Conservation (phyloP, 495 filamentous ascomycete genomes). For the Penicillium ucsense region DNA sequence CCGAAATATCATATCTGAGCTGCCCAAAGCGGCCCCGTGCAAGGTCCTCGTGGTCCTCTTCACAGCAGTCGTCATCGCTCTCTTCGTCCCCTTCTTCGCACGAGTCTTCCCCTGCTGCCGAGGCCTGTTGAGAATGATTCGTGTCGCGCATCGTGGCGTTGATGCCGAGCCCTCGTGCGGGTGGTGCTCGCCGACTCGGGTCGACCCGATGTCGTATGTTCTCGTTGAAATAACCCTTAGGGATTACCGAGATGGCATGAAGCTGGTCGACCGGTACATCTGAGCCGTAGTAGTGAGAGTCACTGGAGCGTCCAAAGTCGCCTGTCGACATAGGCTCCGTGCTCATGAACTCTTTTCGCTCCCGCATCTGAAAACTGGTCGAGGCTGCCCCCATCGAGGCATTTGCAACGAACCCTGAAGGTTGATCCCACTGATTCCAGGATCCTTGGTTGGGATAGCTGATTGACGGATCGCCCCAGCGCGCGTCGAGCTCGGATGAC, state of each 20-base stretch:
- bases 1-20: too few species aligned
- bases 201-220: conserved; percentile 17
- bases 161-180: conserved; percentile 6
- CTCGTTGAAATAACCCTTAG: conserved; percentile 32
- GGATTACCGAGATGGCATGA: conserved; percentile 12
- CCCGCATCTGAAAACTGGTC: neutral
- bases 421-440: conserved; percentile 31
- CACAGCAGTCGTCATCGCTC: conserved; percentile 3
- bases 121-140: conserved; percentile 1
- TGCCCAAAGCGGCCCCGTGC: too few species aligned
- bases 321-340: neutral
- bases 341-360: conserved; percentile 5
- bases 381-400: neutral
- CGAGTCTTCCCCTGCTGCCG: conserved; percentile 10
- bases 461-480: conserved; percentile 36
- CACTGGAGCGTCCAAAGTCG: neutral
- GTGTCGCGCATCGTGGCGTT: neutral
- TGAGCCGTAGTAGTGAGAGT: conserved; percentile 1
- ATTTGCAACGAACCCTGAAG: conserved; percentile 11
- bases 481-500: conserved; percentile 31
- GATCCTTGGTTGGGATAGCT: conserved; percentile 34
- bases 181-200: conserved; percentile 1
- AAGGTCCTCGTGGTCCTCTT: too few species aligned
- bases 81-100: conserved; percentile 17
- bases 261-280: conserved; percentile 1